phyloP scores from a whole-genome alignment of 2,329 filamentous ascomycete species.

The Myriosclerotinia curreyana region DNA sequence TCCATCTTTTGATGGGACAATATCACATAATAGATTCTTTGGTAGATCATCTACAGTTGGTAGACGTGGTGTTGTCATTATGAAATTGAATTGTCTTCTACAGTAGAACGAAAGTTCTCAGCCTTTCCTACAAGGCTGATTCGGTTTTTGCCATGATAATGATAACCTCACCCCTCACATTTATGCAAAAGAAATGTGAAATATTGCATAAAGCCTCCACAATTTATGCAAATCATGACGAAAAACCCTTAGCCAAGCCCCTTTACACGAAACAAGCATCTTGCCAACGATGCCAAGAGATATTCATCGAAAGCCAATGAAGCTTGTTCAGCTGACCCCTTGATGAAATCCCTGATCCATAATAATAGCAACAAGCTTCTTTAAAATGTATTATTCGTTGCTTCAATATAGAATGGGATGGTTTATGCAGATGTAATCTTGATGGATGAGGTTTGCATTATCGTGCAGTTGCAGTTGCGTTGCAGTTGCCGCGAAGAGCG shows the following conservation, averaged over 20 bases:
- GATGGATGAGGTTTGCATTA: neutral
- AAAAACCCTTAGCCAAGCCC: neutral
- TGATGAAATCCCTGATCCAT: neutral
- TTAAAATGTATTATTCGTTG: neutral
- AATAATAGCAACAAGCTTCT: too few relatives aligned
- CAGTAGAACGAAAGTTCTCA: neutral
- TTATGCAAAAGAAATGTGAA: neutral
- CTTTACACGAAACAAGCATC: neutral
- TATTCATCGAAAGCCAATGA: constrained; percentile 2
- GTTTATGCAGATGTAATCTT: neutral
- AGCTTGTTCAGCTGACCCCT: constrained; percentile 17
- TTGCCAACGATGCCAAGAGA: constrained; percentile 1
- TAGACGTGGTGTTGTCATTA: constrained; percentile 27
- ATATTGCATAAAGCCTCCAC: neutral
- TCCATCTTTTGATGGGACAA: constrained; percentile 38
- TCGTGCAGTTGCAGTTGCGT: too few relatives aligned
- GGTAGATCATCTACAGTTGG: constrained; percentile 49
- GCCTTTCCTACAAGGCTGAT: constrained; percentile 2
- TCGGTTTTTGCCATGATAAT: neutral
- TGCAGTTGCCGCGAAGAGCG: neutral
- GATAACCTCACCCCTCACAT: neutral
- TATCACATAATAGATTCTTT: constrained; percentile 41
- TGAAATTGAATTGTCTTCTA: neutral
- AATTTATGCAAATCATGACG: neutral
- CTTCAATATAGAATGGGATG: too few relatives aligned